Evolutionary conservation across 2,329 filamentous ascomycete genomes (phyloP).

Genomic region (Aspergillus tamarii): DNA sequence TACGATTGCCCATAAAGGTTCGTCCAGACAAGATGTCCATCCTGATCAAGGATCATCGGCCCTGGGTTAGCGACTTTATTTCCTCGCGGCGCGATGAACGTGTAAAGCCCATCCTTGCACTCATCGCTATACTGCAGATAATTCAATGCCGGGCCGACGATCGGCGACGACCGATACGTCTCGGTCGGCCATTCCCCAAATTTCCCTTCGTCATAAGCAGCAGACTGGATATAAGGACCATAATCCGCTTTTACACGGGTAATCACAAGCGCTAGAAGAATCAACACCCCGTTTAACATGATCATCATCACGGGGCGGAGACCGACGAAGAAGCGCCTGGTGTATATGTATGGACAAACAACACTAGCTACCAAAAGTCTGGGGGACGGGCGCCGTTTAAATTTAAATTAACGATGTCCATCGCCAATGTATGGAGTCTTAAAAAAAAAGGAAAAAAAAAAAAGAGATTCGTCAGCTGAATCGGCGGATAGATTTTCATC

Average conservation of each 20-base stretch:
- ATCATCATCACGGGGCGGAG: conserved; percentile 2
- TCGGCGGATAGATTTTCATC: neutral
- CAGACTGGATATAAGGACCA: conserved; percentile 20
- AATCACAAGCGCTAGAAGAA: neutral
- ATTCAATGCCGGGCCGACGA: conserved; percentile 31
- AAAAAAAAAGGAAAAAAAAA: neutral
- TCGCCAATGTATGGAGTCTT: neutral
- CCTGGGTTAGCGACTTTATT: conserved; percentile 37
- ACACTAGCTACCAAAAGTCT: neutral
- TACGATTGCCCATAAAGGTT: conserved; percentile 45
- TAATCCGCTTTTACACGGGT: conserved; percentile 12
- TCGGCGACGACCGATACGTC: conserved; percentile 26
- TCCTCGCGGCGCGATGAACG: conserved; percentile 46
- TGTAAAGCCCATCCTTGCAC: conserved; percentile 46
- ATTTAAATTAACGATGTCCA: neutral
- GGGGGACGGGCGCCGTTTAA: neutral
- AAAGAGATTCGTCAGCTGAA: neutral
- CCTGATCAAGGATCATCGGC: conserved; percentile 49
- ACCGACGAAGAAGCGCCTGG: neutral
- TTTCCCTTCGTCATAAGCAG: conserved; percentile 24
- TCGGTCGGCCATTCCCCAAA: conserved; percentile 32
- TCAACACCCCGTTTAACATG: neutral
- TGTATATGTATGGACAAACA: neutral
- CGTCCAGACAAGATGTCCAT: conserved; percentile 53
- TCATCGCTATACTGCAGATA: conserved; percentile 25